Evolutionary conservation across 2,329 filamentous ascomycete species (phyloP), one percentile per base, ranked within the genome.

Genomic region (Phoma sp.): DNA sequence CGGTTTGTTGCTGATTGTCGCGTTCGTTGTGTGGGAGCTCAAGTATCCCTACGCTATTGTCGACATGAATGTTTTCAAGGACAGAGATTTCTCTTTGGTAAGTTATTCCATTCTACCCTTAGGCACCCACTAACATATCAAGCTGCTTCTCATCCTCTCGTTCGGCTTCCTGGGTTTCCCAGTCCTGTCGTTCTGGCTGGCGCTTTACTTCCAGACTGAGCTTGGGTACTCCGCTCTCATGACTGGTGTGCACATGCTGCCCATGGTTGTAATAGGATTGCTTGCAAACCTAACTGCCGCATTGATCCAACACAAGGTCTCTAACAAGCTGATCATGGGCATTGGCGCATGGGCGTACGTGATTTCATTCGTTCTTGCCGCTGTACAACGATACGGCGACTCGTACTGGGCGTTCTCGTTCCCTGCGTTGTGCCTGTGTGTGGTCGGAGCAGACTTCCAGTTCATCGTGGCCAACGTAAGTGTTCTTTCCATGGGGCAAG

Each of bases 381-480:
- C 84, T 0, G 79, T 88, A 43, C 84, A 88, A 64, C 74, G 77
- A 35, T 68, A 80, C 1, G 77, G 82, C 9, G 81, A 81, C 51
- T 80, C 77, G 17, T 90, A 90, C 69, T 90, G 87, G 87, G 82
- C 82, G 0, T 85, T 88, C 56, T 80, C 83, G 6, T 90, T 90
- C 67, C 85, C 87, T 0, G 81, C 81, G 0, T 72, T 89, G 35
- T 72, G 86, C 15, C 71, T 90, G 24, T 81, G 82, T 21, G 87
- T 89, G 1, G 76, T 88, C 4, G 88, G 88, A 1, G 86, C 86
- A 0, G 88, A 90, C 66, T 82, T 90, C 31, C 84, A 89, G 54
- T 90, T 89, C 71, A 88, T 89, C 56, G 87, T 90, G 21, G 83
- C 84, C 3, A 90, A 90, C 63, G 83, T 86, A 69, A 63, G 82